Base-by-base conservation (phyloP, 371 early-diverging fungal species). In the Haplosporangium sp. region DNA sequence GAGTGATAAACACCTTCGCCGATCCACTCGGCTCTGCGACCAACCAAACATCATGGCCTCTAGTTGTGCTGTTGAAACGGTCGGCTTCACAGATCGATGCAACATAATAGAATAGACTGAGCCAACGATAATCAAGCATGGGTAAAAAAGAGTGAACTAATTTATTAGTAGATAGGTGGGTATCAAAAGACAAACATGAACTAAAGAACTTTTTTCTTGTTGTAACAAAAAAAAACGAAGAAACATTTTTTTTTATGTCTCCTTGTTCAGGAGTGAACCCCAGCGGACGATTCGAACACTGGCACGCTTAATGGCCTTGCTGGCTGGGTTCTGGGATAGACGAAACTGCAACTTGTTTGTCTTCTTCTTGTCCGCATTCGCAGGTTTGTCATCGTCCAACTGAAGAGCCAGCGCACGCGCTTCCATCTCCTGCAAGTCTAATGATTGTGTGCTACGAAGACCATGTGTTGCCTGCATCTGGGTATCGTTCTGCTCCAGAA, bases 251-350 rank as follows among this genome's bases (percentile, higher is more conserved):
- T 40, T 13, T 42, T 61, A 72, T 59, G 60, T 54, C 29, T 77
- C 77, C 10, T 64, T 62, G 45, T 59, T 59, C 46, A 77, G 46
- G 21, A 72, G 42, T 0, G 67, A 41, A 18, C 79, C 69, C 68
- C 72, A 77, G 40, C 69, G 72, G 16, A 64, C 68, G 18, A 77
- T 43, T 6, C 77, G 77, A 14, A 48, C 18, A 40, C 77, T 67
- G 4, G 77, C 77, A 0, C 77, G 71, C 59, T 77, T 77, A 38
- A 77, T 40, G 1, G 72, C 72, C 50, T 67, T 77, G 56, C 77
- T 71, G 23, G 77, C 77, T 7, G 77, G 56, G 45, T 56, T 77
- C 3, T 77, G 67, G 6, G 68, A 51, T 5, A 77, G 61, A 1
- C 60, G 63, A 38, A 64, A 64, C 8, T 66, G 71, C 12, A 77